phyloP scores from a whole-genome alignment of 1,139 yeast genomes.

The Candida pseudoviswanathii region DNA sequence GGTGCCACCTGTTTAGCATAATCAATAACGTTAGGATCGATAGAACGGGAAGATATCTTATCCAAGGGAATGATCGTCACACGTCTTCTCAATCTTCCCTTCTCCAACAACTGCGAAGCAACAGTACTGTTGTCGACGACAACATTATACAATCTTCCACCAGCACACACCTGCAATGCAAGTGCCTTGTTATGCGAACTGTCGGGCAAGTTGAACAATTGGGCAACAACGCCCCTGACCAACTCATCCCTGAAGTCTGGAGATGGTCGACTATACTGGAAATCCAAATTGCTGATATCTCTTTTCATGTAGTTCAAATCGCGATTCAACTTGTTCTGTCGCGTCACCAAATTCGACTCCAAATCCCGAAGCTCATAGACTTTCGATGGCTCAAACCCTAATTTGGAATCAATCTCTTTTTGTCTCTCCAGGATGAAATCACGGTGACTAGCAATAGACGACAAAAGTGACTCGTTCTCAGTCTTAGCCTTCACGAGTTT shows the following conservation, averaged over 20 bases:
- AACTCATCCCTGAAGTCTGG: slow-evolving; percentile 59
- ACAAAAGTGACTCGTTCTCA: slow-evolving; percentile 49
- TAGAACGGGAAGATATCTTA: slow-evolving; percentile 65
- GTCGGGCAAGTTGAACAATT: slow-evolving; percentile 67
- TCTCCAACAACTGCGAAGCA: slow-evolving; percentile 79
- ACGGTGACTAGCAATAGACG: slow-evolving; percentile 48
- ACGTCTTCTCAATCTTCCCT: slow-evolving; percentile 76
- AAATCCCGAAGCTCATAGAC: slow-evolving; percentile 48
- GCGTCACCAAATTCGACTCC: slow-evolving; percentile 33
- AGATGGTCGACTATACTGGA: slow-evolving; percentile 67
- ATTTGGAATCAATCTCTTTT: slow-evolving; percentile 39
- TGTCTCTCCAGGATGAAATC: slow-evolving; percentile 42
- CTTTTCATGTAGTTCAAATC: slow-evolving; percentile 63
- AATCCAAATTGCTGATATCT: slow-evolving; percentile 69
- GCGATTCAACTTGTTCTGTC: slow-evolving; percentile 39
- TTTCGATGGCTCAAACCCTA: slow-evolving; percentile 63
- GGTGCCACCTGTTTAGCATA: slow-evolving; percentile 76
- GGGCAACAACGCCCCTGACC: slow-evolving; percentile 91
- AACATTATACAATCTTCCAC: slow-evolving; percentile 85
- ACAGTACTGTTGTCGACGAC: slow-evolving; percentile 87
- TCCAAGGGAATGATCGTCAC: slow-evolving; percentile 93
- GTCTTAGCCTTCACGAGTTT: slow-evolving; percentile 56
- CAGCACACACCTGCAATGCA: slow-evolving; percentile 94
- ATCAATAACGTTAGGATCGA: slow-evolving; percentile 45
- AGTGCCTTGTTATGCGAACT: slow-evolving; percentile 63